A percentile compares a stretch with the other conserved stretches of the same genome.
Conservation (phyloP, 306 rosid genomes). For the Citrullus mucosospermus region DNA sequence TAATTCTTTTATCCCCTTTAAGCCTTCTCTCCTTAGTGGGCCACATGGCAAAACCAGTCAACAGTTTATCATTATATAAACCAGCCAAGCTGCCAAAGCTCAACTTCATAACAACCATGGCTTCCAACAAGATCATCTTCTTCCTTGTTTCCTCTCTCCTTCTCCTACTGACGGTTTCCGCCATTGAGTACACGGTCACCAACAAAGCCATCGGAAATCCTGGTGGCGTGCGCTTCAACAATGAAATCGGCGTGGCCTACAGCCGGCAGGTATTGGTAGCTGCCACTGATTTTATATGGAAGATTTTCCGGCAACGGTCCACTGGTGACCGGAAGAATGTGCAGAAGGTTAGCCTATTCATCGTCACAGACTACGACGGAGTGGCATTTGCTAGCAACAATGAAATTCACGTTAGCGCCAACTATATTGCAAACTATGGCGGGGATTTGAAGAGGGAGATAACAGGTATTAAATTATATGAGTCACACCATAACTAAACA, state of each 20-base stretch:
- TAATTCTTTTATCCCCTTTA: not conserved
- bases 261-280: slow-evolving; percentile 14
- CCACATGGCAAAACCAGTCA: not conserved
- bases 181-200: slow-evolving; percentile 22
- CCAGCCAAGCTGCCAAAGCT: not conserved
- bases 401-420: slow-evolving; percentile 27
- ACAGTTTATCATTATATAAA: not conserved
- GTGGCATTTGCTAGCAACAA: slow-evolving; percentile 13
- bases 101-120: not conserved
- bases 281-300: slow-evolving; percentile 20
- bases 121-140: slow-evolving; percentile 2
- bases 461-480: not conserved
- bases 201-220: slow-evolving; percentile 26
- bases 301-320: slow-evolving; percentile 9
- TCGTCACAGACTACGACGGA: slow-evolving; percentile 17
- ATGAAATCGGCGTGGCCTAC: slow-evolving; percentile 19
- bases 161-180: slow-evolving; percentile 10
- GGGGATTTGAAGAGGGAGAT: slow-evolving; percentile 23
- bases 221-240: slow-evolving; percentile 27
- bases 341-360: slow-evolving; percentile 9
- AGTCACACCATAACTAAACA: too few species aligned
- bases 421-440: not conserved
- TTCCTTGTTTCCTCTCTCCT: slow-evolving; percentile 15
- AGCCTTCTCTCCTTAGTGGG: not conserved
- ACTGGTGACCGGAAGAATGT: slow-evolving; percentile 11